Base-by-base conservation (phyloP, 805 yeast species). In the Candida boidinii region DNA sequence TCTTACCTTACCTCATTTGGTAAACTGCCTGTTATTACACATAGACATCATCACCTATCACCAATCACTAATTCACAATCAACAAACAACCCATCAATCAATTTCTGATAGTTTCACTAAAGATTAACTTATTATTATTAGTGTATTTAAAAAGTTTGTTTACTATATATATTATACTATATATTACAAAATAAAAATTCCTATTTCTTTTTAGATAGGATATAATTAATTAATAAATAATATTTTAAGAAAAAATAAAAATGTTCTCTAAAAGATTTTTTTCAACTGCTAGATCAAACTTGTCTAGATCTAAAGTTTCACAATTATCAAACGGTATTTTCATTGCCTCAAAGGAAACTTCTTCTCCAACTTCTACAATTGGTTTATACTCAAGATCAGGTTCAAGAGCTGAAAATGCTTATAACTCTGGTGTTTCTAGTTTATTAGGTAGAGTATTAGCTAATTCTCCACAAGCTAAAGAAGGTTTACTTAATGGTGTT, bases 351-450 rank as follows among this genome's bases (percentile, higher is more conserved):
- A 83, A 79, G 58, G 46, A 69, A 44, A 70, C 76, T 60, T 70
- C 79, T 26, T 72, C 75, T 38, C 54, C 66, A 37, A 53, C 78
- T 24, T 65, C 84, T 30, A 67, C 85, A 23, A 66, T 79, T 45
- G 90, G 92, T 58, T 59, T 79, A 37, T 82, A 69, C 56, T 64
- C 68, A 53, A 81, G 79, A 45, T 82, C 87, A 32, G 94, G 94
- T 56, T 76, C 90, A 31, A 67, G 87, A 56, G 59, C 81, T 34
- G 94, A 83, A 60, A 81, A 79, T 60, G 68, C 84, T 28, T 81
- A 76, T 73, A 79, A 77, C 66, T 82, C 83, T 47, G 94, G 94
- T 73, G 75, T 79, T 33, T 73, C 90, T 35, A 72, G 79, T 41
- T 61, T 83, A 46, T 65, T 76, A 43, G 63, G 79, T 54, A 60